Evolutionary conservation across 2,329 filamentous ascomycete species (phyloP).

Genomic region (Daldinia sp.): DNA sequence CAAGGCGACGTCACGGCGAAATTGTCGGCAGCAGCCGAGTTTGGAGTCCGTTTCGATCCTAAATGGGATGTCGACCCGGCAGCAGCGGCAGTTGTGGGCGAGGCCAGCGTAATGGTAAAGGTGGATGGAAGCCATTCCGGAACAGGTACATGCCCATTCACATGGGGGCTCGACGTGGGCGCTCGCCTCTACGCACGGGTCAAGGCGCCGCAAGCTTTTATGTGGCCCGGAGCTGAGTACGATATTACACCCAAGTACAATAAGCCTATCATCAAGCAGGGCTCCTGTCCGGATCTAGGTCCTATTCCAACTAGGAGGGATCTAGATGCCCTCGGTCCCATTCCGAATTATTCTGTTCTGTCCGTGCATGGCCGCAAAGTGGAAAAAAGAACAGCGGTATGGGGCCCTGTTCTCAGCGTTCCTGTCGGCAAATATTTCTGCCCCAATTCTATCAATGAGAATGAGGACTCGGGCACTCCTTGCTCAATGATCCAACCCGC

Average conservation of each 20-base stretch:
- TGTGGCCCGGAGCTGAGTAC: neutral
- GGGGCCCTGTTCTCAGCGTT: slow-evolving; percentile 15
- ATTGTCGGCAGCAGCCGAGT: slow-evolving; percentile 14
- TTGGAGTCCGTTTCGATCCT: slow-evolving; percentile 11
- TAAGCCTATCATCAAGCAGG: slow-evolving; percentile 10
- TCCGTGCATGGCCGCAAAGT: neutral
- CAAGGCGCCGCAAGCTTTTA: neutral
- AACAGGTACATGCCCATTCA: neutral
- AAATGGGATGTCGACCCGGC: slow-evolving; percentile 16
- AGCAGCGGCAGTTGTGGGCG: neutral
- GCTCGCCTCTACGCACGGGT: neutral
- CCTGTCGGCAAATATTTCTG: slow-evolving; percentile 13
- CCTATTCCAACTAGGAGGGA: neutral
- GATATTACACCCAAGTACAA: neutral
- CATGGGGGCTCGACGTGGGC: neutral
- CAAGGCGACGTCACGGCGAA: slow-evolving; percentile 14
- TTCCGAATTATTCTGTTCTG: neutral
- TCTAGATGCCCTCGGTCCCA: neutral
- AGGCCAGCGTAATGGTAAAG: neutral
- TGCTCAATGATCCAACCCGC: slow-evolving; percentile 18
- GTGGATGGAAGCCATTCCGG: slow-evolving; percentile 2
- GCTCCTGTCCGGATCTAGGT: neutral
- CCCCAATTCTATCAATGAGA: slow-evolving; percentile 7
- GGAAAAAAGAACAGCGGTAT: slow-evolving; percentile 13
- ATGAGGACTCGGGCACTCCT: slow-evolving; percentile 10